Conservation (phyloP, 208 protist species). For the Sergeia podlipaevii region DNA sequence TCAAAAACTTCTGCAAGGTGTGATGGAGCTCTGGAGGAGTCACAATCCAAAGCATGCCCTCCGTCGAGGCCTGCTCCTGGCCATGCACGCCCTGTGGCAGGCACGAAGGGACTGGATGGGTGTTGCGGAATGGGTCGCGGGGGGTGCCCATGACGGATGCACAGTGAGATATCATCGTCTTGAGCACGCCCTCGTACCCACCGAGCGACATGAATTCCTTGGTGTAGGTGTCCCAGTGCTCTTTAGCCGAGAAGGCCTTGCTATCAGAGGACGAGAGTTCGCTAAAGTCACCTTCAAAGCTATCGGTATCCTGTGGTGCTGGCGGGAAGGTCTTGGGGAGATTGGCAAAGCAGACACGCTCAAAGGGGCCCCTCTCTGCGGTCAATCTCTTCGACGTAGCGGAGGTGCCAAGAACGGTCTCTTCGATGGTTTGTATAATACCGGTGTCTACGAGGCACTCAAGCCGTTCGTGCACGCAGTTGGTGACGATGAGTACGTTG, state of each 20-base stretch:
- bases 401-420: slow-evolving; percentile 42
- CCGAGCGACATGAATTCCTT: slow-evolving; percentile 57
- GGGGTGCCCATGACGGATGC: slow-evolving; percentile 57
- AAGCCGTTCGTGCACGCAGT: slow-evolving; percentile 55
- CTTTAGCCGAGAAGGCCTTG: slow-evolving; percentile 39
- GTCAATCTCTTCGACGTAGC: slow-evolving; percentile 7
- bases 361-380: slow-evolving; percentile 24
- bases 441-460: slow-evolving; percentile 77
- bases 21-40: slow-evolving; percentile 73
- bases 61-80: slow-evolving; percentile 80
- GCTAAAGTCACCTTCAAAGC: slow-evolving; percentile 82
- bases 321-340: slow-evolving; percentile 64
- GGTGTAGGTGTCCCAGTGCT: slow-evolving; percentile 68
- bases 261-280: slow-evolving; percentile 49
- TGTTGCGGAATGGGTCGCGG: slow-evolving; percentile 72
- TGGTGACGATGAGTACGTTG: slow-evolving; percentile 80
- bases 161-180: slow-evolving; percentile 70
- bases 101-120: slow-evolving; percentile 55
- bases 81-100: slow-evolving; percentile 55
- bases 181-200: slow-evolving; percentile 57
- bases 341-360: slow-evolving; percentile 88
- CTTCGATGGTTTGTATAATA: slow-evolving; percentile 55
- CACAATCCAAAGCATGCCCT: slow-evolving; percentile 84
- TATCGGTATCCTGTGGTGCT: slow-evolving; percentile 53
- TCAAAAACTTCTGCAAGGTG: slow-evolving; percentile 54